A percentile compares a stretch with the other conserved stretches of the same genome.
Conservation (phyloP, 208 protist genomes). For the Leptomonas seymouri region DNA sequence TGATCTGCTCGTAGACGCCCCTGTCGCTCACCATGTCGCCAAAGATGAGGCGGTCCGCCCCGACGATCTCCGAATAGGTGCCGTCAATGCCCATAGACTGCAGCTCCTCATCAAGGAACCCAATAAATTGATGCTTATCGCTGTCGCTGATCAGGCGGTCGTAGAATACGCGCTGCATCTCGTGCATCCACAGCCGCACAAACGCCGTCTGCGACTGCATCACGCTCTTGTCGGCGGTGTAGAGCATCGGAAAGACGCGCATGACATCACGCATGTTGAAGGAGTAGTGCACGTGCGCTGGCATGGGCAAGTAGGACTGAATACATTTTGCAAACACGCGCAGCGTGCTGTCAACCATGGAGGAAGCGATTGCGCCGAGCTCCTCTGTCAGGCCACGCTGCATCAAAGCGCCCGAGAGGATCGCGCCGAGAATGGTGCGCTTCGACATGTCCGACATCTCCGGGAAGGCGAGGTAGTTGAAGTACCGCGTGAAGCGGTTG, state of each 20-base stretch:
- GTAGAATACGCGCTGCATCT: slow-evolving; percentile 95
- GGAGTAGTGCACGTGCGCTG: slow-evolving; percentile 98
- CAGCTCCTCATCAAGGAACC: slow-evolving; percentile 73
- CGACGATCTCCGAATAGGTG: slow-evolving; percentile 64
- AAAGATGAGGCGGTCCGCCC: slow-evolving; percentile 92
- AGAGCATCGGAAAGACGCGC: slow-evolving; percentile 97
- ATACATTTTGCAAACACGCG: slow-evolving; percentile 92
- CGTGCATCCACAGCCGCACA: slow-evolving; percentile 95
- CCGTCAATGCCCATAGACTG: slow-evolving; percentile 58
- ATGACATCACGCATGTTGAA: slow-evolving; percentile 99
- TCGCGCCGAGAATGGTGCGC: slow-evolving; percentile 94
- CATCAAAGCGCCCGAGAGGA: slow-evolving; percentile 90
- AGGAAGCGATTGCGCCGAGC: slow-evolving; percentile 46
- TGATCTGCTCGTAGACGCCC: slow-evolving; percentile 92
- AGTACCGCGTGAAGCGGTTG: slow-evolving; percentile 97
- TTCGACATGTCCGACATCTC: slow-evolving; percentile 95
- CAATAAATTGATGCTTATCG: slow-evolving; percentile 87
- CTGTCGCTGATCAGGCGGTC: slow-evolving; percentile 93
- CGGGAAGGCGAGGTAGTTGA: slow-evolving; percentile 97
- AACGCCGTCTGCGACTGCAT: slow-evolving; percentile 69
- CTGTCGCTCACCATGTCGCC: slow-evolving; percentile 89
- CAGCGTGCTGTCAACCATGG: slow-evolving; percentile 92
- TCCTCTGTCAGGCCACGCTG: slow-evolving; percentile 70
- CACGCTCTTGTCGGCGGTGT: slow-evolving; percentile 71
- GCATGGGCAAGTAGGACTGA: slow-evolving; percentile 95